Percentiles rank a stretch among this genome's conserved stretches.
These are phyloP conservation scores for Tetradesmus lagerheimii DNA, from an alignment of 139 green algal genomes.

Conservation along the genomic window DNA sequence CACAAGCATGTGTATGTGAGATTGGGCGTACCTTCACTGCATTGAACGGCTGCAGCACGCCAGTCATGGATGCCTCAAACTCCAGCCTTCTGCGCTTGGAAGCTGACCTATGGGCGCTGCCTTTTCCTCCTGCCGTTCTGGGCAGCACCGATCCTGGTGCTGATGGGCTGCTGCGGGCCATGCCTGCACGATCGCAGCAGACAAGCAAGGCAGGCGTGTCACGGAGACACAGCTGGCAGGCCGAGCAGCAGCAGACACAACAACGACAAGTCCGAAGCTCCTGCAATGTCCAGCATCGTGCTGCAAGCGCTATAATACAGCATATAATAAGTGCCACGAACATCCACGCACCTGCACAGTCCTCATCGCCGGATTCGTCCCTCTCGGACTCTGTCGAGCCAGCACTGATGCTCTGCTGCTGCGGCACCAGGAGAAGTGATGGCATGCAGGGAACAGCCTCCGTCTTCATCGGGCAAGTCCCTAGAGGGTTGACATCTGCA, in stretches of 20 bases:
- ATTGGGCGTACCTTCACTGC: conserved; percentile 9
- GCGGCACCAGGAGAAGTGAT: not conserved
- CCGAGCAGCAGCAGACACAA: not conserved
- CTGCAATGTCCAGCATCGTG: too few species aligned
- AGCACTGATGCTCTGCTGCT: not conserved
- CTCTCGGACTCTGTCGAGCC: not conserved
- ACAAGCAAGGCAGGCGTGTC: not conserved
- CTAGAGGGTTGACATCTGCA: not conserved
- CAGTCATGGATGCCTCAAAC: conserved; percentile 23
- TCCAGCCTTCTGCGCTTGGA: not conserved
- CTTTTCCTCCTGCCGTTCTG: not conserved
- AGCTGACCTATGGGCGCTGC: not conserved
- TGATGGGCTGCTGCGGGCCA: too few species aligned
- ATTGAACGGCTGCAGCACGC: conserved; percentile 28
- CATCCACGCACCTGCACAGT: not conserved
- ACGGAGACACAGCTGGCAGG: not conserved
- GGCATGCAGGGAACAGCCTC: not conserved
- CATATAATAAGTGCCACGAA: not conserved
- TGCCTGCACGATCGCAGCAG: not conserved
- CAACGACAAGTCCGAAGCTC: not conserved
- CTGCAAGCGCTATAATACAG: too few species aligned
- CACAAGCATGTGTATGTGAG: too few species aligned
- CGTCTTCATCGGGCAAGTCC: not conserved
- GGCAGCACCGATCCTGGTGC: not conserved
- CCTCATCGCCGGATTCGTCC: not conserved